phyloP scores from a whole-genome alignment of 768 basidiomycete species.

The Pleurotus giganteus region DNA sequence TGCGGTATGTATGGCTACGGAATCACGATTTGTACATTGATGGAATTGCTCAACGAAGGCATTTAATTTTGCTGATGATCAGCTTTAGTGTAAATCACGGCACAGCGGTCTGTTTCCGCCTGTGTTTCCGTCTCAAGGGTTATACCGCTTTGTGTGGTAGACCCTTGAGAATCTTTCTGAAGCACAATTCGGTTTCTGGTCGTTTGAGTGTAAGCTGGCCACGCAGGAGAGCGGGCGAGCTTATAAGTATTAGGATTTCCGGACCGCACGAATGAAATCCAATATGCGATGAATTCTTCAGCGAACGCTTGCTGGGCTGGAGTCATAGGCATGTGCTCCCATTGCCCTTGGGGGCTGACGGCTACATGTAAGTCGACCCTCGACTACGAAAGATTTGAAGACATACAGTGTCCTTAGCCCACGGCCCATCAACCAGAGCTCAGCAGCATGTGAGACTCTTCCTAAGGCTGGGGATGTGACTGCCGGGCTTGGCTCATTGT shows the following conservation, averaged over 20 bases:
- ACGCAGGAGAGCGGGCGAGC: slow-evolving; percentile 46
- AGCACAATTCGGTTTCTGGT: slow-evolving; percentile 40
- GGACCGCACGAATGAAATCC: slow-evolving; percentile 62
- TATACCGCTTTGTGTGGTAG: slow-evolving; percentile 30
- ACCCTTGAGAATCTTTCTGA: slow-evolving; percentile 26
- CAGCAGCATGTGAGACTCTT: slow-evolving; percentile 48
- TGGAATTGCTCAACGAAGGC: no score
- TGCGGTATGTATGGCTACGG: no score
- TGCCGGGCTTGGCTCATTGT: slow-evolving; percentile 49
- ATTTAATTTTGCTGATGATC: no score
- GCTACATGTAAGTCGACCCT: background rate
- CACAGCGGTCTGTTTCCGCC: slow-evolving; percentile 37
- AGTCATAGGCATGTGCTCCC: slow-evolving; percentile 43
- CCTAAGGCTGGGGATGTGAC: slow-evolving; percentile 19
- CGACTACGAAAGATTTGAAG: background rate
- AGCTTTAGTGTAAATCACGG: slow-evolving; percentile 21
- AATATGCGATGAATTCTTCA: slow-evolving; percentile 60
- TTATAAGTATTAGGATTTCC: slow-evolving; percentile 56
- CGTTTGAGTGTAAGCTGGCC: slow-evolving; percentile 37
- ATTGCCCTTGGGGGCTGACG: slow-evolving; percentile 47
- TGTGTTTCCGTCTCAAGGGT: slow-evolving; percentile 32
- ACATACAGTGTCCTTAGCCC: slow-evolving; percentile 58
- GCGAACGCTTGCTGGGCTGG: slow-evolving; percentile 49
- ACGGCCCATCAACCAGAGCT: slow-evolving; percentile 68
- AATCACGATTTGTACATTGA: no score